phyloP scores from a whole-genome alignment of 2,329 filamentous ascomycete species.

The Fonsecaea monophora region DNA sequence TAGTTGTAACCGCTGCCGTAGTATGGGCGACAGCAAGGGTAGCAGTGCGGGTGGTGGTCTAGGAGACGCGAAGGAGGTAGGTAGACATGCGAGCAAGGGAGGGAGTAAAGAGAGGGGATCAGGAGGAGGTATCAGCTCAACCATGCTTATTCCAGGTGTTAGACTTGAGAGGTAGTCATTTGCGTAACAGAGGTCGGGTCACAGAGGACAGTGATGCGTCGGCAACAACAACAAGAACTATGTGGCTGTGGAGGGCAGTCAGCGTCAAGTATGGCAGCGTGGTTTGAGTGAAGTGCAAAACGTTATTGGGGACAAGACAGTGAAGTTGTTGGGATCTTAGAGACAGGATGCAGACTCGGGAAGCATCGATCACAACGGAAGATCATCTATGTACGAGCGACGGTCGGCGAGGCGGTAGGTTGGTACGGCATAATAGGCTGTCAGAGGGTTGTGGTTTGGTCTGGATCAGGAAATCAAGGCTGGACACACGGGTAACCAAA shows the following conservation, averaged over 20 bases:
- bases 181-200: neutral
- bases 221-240: neutral
- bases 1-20: slow-evolving; percentile 67
- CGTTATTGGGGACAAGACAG: neutral
- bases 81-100: slow-evolving; percentile 68
- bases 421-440: neutral
- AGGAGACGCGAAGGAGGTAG: slow-evolving; percentile 65
- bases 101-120: slow-evolving; percentile 64
- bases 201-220: neutral
- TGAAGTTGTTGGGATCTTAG: neutral
- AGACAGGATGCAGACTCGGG: slow-evolving; percentile 4
- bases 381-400: neutral
- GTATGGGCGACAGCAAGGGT: slow-evolving; percentile 67
- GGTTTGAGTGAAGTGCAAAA: neutral
- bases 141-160: slow-evolving; percentile 47
- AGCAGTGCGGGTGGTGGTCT: slow-evolving; percentile 66
- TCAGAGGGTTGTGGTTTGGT: neutral
- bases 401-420: neutral
- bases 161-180: slow-evolving; percentile 6
- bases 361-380: slow-evolving; percentile 3
- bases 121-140: slow-evolving; percentile 62
- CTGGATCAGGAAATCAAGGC: slow-evolving; percentile 11
- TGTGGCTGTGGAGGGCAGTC: slow-evolving; percentile 1
- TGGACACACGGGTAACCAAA: neutral
- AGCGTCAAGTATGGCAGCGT: slow-evolving; percentile 3